Conservation (phyloP, 106 monocot species). For the Dioscorea zingiberensis region DNA sequence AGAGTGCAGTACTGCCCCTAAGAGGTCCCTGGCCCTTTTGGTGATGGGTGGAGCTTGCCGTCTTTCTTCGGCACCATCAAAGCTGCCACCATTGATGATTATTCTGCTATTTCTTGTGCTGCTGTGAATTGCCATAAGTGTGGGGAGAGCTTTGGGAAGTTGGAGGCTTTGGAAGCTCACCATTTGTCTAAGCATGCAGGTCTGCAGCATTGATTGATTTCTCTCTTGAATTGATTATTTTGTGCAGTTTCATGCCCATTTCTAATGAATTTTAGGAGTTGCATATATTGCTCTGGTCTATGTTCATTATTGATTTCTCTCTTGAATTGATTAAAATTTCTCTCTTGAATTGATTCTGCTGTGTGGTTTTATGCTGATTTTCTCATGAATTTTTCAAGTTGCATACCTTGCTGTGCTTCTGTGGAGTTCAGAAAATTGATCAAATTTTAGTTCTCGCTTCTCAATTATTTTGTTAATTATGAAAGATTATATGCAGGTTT, state of each 20-base stretch:
- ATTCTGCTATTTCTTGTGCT: not conserved
- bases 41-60: not conserved
- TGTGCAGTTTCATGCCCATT: not conserved
- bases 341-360: too few relatives aligned
- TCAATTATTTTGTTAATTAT: not conserved
- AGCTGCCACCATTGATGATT: constrained; percentile 11
- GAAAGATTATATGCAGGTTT: not conserved
- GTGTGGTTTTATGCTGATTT: too few relatives aligned
- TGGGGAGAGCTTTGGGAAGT: constrained; percentile 74
- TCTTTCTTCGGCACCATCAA: constrained; percentile 10
- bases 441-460: too few relatives aligned
- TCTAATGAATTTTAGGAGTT: not conserved
- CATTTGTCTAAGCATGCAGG: constrained; percentile 95
- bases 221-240: not conserved
- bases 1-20: constrained; percentile 8
- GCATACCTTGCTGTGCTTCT: too few relatives aligned
- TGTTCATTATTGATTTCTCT: not conserved
- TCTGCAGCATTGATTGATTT: constrained; percentile 11
- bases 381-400: too few relatives aligned
- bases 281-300: too few relatives aligned
- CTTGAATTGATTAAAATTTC: too few relatives aligned
- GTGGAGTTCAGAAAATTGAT: too few relatives aligned
- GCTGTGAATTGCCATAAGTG: constrained; percentile 67
- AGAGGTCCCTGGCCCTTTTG: constrained; percentile 28
- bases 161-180: constrained; percentile 76